Evolutionary conservation across 208 protist genomes (phyloP), one percentile per base, ranked within the genome.

Genomic region (Trypanosoma theileri): DNA sequence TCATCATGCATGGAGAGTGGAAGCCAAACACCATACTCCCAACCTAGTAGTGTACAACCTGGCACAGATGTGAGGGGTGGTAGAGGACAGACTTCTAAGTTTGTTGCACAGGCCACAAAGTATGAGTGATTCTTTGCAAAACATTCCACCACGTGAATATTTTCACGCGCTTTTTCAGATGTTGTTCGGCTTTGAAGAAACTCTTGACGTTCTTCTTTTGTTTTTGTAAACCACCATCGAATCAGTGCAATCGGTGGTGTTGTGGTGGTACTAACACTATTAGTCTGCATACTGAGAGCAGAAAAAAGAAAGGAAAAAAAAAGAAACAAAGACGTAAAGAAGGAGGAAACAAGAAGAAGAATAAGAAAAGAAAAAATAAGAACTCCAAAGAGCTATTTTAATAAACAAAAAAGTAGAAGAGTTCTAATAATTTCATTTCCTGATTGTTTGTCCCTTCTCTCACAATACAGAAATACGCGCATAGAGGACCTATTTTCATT

Each of bases 201-300:
- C 17, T 61, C 77, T 46, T 72, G 63, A 10, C 89, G 79, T 21
- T 89, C 77, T 53, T 86, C 82, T 14, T 77, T 56, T 11, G 75
- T 73, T 61, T 91, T 92, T 63, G 62, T 62, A 59, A 92, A 77
- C 86, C 89, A 94, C 80, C 84, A 88, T 51, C 82, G 65, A 31
- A 92, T 69, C 12, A 85, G 44, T 21, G 14, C 14, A 17, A 66
- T 31, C 16, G 67, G 69, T 19, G 74, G 61, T 28, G 48, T 44
- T 42, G 52, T 42, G 31, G 45, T 21, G 7, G 35, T 24, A 41
- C 51, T 21, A 11, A 21, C 41, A 41, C 51, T 53, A 12, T 48
- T 40, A 3, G 16, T 26, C 24, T 26, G 24, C 68, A 66, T 73
- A 40, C 41, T 64, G 19, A 21, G 13, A 26, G 40, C 10, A 17